phyloP scores from a whole-genome alignment of 1,284 basidiomycete species.

The Erythrobasidium hasegawianum region DNA sequence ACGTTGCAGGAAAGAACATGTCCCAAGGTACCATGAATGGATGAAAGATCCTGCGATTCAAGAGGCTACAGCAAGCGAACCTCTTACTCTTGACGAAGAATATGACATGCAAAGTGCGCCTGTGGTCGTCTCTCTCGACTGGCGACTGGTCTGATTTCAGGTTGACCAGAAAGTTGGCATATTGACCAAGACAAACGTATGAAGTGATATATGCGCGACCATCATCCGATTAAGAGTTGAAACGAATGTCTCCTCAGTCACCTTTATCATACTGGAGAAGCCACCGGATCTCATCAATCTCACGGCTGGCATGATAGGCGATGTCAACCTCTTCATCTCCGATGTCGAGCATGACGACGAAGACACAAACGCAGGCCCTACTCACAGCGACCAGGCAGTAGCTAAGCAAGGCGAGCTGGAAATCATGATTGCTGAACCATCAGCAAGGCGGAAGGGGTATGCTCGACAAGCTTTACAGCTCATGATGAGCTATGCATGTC shows the following conservation, averaged over 20 bases:
- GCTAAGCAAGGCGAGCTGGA: constrained; percentile 59
- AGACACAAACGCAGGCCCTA: constrained; percentile 55
- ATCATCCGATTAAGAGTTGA: too few relatives aligned
- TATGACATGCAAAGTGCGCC: constrained; percentile 82
- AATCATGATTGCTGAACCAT: constrained; percentile 75
- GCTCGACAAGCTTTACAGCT: constrained; percentile 48
- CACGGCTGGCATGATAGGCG: constrained; percentile 73
- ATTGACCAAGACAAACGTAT: constrained; percentile 64
- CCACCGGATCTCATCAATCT: constrained; percentile 18
- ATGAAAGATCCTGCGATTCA: constrained; percentile 75
- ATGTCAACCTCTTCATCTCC: constrained; percentile 85
- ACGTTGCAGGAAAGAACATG: constrained; percentile 38
- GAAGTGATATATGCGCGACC: too few relatives aligned
- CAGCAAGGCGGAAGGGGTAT: constrained; percentile 58
- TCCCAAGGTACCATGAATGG: constrained; percentile 71
- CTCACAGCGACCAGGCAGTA: too few relatives aligned
- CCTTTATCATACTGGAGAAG: constrained; percentile 63
- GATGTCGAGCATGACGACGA: constrained; percentile 51
- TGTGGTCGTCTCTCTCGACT: too few relatives aligned
- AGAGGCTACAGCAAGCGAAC: constrained; percentile 79
- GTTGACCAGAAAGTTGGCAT: constrained; percentile 87
- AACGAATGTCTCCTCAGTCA: constrained; percentile 52
- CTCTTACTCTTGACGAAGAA: constrained; percentile 75
- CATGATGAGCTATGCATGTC: constrained; percentile 26
- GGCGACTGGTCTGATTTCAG: not conserved